phyloP scores from a whole-genome alignment of 2,329 filamentous ascomycete species.

The Fusarium sp. region DNA sequence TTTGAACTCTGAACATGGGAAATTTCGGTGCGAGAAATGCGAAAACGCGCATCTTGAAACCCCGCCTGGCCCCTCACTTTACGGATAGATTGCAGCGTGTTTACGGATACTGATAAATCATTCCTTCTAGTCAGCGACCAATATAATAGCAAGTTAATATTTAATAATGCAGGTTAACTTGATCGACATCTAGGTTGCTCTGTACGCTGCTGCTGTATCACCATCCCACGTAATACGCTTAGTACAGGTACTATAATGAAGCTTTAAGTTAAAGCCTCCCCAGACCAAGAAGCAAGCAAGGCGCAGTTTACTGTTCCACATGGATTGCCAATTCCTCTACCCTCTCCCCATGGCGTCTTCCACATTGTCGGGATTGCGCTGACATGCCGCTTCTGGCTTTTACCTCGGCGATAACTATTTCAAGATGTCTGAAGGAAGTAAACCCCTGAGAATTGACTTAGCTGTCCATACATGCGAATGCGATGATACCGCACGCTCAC shows the following conservation, averaged over 20 bases:
- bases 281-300: slow-evolving; percentile 2
- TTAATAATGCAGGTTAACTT: background rate
- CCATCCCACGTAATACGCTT: slow-evolving; percentile 16
- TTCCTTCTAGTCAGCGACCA: background rate
- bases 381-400: no score
- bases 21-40: slow-evolving; percentile 25
- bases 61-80: background rate
- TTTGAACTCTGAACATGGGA: background rate
- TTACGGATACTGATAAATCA: no score
- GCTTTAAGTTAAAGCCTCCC: background rate
- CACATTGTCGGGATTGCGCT: slow-evolving; percentile 11
- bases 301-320: slow-evolving; percentile 3
- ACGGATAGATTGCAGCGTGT: no score
- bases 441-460: background rate
- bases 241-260: background rate
- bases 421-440: background rate
- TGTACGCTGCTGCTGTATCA: background rate
- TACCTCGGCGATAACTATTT: no score
- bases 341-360: background rate
- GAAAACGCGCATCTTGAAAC: slow-evolving; percentile 21
- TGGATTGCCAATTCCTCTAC: background rate
- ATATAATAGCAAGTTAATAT: background rate
- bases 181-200: slow-evolving; percentile 15
- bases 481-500: background rate
- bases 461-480: background rate